Base-by-base conservation (phyloP, 2,329 filamentous ascomycete genomes). In the Ascochyta rabiei region DNA sequence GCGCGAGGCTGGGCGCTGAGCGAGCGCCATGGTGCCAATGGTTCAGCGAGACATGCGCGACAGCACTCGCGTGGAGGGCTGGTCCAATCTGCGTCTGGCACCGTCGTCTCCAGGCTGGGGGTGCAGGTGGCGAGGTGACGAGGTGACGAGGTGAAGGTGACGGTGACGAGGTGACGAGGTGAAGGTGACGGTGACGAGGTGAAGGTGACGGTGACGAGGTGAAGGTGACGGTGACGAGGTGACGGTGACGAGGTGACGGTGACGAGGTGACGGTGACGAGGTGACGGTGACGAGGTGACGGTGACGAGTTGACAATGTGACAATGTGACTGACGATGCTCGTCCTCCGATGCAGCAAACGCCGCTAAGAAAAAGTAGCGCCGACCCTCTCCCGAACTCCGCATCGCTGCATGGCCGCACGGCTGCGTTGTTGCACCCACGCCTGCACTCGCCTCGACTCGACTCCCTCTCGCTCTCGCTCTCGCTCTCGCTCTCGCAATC, bases 1-100 rank as follows among this genome's bases (percentile, higher is more conserved):
- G 62, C 73, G 75, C 35, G 57, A 53, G 15, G 64, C 55, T 9
- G 61, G 53, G 41, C 63, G 64, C 57, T 61, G 63, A 31, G 60
- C 48, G 37, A 63, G 58, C 56, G 59, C 52, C 66, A 68, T 68
- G 6, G 6, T 50, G 21, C 19, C 46, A 37, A 42, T 46, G 45
- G 6, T 7, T 42, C 42, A 50, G 6, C 41, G n/a, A 42, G 35
- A 37, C 52, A 50, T 47, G 4, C 30, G 24, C 47, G 37, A 45
- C 40, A 13, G 34, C 30, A 21, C 12, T 19, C 21, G 34, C 13
- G 12, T 30, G 12, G 12, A 13, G 12, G 13, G 12, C 5, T 15
- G 12, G 28, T 15, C 12, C 12, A 4, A 10, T 13, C 12, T 30
- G 12, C 12, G 12, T 30, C 9, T 6, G 13, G 4, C 10, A 30